Percentiles rank a stretch among this genome's conserved stretches.
Conservation (phyloP, 345 rosid genomes). For the Odontarrhena argentea region DNA sequence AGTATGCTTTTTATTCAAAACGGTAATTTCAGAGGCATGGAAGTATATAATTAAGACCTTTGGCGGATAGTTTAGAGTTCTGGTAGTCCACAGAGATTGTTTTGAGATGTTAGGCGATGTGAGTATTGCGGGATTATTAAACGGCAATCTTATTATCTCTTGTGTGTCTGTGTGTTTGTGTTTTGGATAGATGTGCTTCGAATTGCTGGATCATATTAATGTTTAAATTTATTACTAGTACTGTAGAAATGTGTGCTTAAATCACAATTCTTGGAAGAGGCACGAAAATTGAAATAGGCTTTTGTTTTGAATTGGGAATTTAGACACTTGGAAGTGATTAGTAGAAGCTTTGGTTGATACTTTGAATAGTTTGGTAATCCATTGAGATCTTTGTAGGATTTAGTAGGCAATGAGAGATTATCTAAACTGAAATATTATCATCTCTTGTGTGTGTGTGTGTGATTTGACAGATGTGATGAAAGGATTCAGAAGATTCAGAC, state of each 20-base stretch:
- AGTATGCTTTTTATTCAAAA: slow-evolving; percentile 10
- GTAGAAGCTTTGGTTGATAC: slow-evolving; percentile 10
- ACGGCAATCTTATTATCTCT: background rate
- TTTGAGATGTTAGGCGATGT: background rate
- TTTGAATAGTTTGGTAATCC: slow-evolving; percentile 9
- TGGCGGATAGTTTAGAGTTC: slow-evolving; percentile 13
- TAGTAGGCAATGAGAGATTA: background rate
- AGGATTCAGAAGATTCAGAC: slow-evolving; percentile 96
- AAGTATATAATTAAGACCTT: slow-evolving; percentile 3
- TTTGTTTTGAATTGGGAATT: slow-evolving; percentile 8
- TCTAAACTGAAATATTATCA: background rate
- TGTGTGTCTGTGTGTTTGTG: background rate
- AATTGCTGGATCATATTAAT: too few relatives aligned
- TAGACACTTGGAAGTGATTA: background rate
- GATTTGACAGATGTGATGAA: slow-evolving; percentile 74
- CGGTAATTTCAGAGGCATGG: background rate
- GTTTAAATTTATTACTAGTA: too few relatives aligned
- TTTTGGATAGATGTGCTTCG: too few relatives aligned
- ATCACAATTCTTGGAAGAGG: background rate
- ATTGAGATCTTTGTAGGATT: background rate
- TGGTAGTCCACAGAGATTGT: background rate
- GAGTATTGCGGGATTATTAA: background rate
- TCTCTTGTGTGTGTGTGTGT: background rate
- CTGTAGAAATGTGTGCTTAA: too few relatives aligned
- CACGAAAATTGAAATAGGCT: background rate